Evolutionary conservation across 257 asterid species (phyloP).

Genomic region (Echites panduratus): DNA sequence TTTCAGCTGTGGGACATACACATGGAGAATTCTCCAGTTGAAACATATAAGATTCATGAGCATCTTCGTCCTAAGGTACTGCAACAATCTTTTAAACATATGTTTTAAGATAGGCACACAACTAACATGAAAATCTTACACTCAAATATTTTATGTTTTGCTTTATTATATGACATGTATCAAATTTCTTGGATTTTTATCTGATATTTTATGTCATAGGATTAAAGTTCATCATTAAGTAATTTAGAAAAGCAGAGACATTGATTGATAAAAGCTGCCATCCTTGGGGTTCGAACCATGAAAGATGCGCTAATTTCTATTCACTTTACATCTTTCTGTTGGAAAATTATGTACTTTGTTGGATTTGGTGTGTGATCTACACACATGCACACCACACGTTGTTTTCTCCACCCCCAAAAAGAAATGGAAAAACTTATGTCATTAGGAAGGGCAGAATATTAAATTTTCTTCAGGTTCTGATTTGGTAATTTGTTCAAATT

Average conservation of each 20-base stretch:
- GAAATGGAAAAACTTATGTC: no score
- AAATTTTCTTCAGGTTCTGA: no score
- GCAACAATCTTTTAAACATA: slow-evolving; percentile 1
- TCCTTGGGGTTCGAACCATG: neutral
- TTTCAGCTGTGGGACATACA: slow-evolving; percentile 69
- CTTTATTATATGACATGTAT: neutral
- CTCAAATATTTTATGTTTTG: neutral
- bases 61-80: slow-evolving; percentile 68
- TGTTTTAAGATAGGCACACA: neutral
- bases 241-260: neutral
- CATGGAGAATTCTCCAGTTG: slow-evolving; percentile 63
- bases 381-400: no score
- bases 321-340: neutral
- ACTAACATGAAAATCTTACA: neutral
- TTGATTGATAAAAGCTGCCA: neutral
- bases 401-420: no score
- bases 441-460: no score
- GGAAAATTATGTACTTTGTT: neutral
- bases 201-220: neutral
- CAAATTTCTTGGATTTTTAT: neutral
- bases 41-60: slow-evolving; percentile 59
- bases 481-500: neutral
- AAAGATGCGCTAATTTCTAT: neutral
- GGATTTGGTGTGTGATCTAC: no score
- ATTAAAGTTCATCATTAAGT: neutral